phyloP scores from a whole-genome alignment of 345 rosid genomes.

The Turnera subulata region DNA sequence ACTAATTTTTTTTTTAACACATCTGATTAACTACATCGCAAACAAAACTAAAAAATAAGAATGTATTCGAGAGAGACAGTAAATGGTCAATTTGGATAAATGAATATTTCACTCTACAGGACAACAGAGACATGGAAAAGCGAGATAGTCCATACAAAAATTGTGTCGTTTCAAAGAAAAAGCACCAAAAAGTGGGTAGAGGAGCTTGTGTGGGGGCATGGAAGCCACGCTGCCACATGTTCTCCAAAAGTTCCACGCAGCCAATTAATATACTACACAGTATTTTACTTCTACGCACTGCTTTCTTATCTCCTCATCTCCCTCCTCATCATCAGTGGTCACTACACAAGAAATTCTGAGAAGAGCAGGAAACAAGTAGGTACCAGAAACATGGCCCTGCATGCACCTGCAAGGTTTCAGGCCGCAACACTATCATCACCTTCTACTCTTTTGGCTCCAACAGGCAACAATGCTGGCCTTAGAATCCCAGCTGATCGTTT shows the following conservation, averaged over 20 bases:
- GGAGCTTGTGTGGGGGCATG: conserved; percentile 29
- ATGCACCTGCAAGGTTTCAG: conserved; percentile 23
- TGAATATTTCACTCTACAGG: no score
- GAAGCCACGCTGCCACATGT: conserved; percentile 39
- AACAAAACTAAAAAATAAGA: no score
- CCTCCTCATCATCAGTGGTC: not conserved
- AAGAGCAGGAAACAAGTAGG: not conserved
- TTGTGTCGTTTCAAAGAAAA: not conserved
- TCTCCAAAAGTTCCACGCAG: conserved; percentile 2
- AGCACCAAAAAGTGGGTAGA: not conserved
- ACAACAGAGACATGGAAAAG: no score
- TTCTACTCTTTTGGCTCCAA: conserved; percentile 34
- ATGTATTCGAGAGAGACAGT: no score
- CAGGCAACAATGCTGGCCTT: conserved; percentile 30
- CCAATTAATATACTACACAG: not conserved
- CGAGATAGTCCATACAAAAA: no score
- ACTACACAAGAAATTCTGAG: not conserved
- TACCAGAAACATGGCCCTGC: conserved; percentile 36
- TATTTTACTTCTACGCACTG: conserved; percentile 7
- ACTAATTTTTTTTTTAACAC: no score
- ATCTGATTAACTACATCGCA: no score
- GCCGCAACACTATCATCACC: conserved; percentile 13
- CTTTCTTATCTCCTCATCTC: conserved; percentile 30
- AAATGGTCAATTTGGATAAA: no score
- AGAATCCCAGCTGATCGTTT: conserved; percentile 31